These are phyloP conservation scores for Styphnolobium japonicum DNA, from an alignment of 306 rosid species.

Conservation along the genomic window DNA sequence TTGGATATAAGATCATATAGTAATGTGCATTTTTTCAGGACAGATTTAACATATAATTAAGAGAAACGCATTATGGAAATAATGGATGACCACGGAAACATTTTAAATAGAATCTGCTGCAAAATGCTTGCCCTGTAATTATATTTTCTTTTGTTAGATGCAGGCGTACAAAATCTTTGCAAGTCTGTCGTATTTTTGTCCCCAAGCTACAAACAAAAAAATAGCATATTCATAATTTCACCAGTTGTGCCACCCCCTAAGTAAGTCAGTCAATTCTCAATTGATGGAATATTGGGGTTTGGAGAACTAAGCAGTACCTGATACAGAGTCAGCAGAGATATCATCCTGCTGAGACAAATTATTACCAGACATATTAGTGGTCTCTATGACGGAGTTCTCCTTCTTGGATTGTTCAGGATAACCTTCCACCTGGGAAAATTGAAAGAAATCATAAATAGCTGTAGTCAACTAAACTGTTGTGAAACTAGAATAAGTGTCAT, in stretches of 20 bases:
- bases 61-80: neutral
- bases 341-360: slow-evolving; percentile 39
- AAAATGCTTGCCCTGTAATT: neutral
- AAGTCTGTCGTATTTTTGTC: neutral
- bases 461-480: neutral
- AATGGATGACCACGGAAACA: neutral
- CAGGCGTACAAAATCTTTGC: neutral
- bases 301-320: slow-evolving; percentile 54
- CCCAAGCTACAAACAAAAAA: neutral
- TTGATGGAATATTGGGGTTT: neutral
- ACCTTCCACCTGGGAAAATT: slow-evolving; percentile 47
- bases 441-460: slow-evolving; percentile 25
- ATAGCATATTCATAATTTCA: neutral
- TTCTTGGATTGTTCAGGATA: slow-evolving; percentile 33
- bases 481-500: slow-evolving; percentile 1
- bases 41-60: neutral
- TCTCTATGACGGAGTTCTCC: slow-evolving; percentile 31
- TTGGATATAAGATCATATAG: neutral
- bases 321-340: slow-evolving; percentile 38
- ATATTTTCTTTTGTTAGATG: neutral
- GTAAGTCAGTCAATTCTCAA: slow-evolving; percentile 21
- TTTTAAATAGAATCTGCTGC: slow-evolving; percentile 12
- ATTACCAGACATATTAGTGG: slow-evolving; percentile 16
- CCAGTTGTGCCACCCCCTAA: neutral
- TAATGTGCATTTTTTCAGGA: neutral